Conservation (phyloP, 2,329 filamentous ascomycete genomes). For the Trichophyton schoenleinii region DNA sequence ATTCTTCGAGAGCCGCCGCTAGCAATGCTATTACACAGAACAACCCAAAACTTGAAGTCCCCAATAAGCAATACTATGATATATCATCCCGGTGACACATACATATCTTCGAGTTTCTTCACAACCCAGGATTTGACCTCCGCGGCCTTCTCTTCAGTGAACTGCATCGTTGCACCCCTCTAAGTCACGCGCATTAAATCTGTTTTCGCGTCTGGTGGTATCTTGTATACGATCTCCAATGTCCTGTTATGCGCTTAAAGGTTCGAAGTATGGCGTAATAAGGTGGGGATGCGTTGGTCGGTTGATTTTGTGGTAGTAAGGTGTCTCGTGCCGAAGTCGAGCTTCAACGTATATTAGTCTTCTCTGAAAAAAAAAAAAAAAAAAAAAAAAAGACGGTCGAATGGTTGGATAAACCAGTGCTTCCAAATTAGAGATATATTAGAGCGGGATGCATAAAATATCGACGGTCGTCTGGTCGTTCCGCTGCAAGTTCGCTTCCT, state of each 20-base stretch:
- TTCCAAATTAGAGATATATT: not conserved
- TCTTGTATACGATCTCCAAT: not conserved
- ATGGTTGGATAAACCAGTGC: not conserved
- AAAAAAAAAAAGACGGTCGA: too few relatives aligned
- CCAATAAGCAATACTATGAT: not conserved
- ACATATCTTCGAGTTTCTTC: conserved; percentile 47
- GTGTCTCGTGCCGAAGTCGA: not conserved
- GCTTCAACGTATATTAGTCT: not conserved
- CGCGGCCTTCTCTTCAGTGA: conserved; percentile 41
- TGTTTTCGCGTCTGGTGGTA: not conserved
- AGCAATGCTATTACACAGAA: not conserved
- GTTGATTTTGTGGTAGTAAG: not conserved
- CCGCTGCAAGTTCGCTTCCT: too few relatives aligned
- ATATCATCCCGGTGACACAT: conserved; percentile 18
- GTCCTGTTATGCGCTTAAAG: not conserved
- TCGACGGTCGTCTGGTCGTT: too few relatives aligned
- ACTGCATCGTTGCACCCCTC: conserved; percentile 34
- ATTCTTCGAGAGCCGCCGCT: not conserved
- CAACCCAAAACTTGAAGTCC: not conserved
- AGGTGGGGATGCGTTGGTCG: not conserved
- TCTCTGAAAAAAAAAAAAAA: too few relatives aligned
- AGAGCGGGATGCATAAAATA: too few relatives aligned
- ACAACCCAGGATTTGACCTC: conserved; percentile 48
- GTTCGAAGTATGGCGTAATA: not conserved
- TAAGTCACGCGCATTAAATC: not conserved